Percentiles rank a stretch among this genome's conserved stretches.
These are phyloP conservation scores for Cardiospermum halicacabum DNA, from an alignment of 345 rosid species.

Conservation along the genomic window DNA sequence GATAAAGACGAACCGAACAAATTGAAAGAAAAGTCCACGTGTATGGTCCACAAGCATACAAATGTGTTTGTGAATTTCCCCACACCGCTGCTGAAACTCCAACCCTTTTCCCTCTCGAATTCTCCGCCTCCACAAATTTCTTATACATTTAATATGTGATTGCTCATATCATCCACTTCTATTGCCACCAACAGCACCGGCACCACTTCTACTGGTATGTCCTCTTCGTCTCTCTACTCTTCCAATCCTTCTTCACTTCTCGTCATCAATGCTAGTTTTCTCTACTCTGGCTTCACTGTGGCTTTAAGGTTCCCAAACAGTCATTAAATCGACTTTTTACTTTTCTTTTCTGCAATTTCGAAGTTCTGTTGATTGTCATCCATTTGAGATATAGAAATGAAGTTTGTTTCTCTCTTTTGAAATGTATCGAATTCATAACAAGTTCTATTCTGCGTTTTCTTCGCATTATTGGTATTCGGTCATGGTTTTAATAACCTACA, in stretches of 20 bases:
- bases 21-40: neutral
- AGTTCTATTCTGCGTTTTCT: neutral
- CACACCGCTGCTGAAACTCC: constrained; percentile 21
- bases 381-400: neutral
- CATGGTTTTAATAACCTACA: neutral
- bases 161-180: too few relatives aligned
- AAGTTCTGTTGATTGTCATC: neutral
- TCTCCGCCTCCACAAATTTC: constrained; percentile 24
- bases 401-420: neutral
- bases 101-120: constrained; percentile 21
- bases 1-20: neutral
- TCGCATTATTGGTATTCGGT: neutral
- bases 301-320: neutral
- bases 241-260: too few relatives aligned
- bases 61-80: neutral
- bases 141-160: too few relatives aligned
- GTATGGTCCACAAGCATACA: neutral
- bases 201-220: too few relatives aligned
- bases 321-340: too few relatives aligned
- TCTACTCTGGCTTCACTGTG: neutral
- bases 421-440: neutral
- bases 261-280: too few relatives aligned
- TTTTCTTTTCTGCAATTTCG: too few relatives aligned
- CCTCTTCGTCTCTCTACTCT: too few relatives aligned
- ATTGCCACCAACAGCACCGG: too few relatives aligned